Conservation (phyloP, 768 basidiomycete species). For the Harrya chromipes region DNA sequence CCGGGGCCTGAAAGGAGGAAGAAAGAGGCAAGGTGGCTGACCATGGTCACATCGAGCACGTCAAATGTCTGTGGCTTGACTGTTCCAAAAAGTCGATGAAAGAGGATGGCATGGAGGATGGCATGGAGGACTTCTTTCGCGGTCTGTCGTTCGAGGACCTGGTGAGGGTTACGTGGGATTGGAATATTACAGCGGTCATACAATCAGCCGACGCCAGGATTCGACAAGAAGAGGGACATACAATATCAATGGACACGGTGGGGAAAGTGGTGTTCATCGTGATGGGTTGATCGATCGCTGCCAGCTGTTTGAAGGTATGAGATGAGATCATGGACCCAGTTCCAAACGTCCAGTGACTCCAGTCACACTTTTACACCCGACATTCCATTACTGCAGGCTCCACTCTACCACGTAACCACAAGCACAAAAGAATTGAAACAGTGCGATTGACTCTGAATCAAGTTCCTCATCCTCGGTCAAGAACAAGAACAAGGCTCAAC, state of each 20-base stretch:
- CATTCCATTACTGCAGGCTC: too few relatives aligned
- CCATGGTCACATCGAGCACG: constrained; percentile 83
- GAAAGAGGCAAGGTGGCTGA: constrained; percentile 29
- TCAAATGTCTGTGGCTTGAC: constrained; percentile 76
- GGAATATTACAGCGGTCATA: too few relatives aligned
- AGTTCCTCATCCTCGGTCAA: too few relatives aligned
- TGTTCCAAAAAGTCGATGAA: constrained; percentile 79
- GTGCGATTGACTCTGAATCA: too few relatives aligned
- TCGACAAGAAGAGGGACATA: constrained; percentile 7
- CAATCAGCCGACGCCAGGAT: too few relatives aligned
- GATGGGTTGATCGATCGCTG: background rate
- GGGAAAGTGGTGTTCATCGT: constrained; percentile 28
- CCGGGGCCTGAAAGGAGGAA: too few relatives aligned
- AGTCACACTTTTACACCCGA: too few relatives aligned
- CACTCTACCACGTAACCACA: too few relatives aligned
- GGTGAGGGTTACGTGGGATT: background rate
- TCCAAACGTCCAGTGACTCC: background rate
- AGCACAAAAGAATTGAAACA: too few relatives aligned
- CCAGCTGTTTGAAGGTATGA: background rate
- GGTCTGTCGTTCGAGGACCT: constrained; percentile 72
- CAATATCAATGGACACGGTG: constrained; percentile 31
- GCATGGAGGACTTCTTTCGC: constrained; percentile 73
- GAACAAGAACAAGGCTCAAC: too few relatives aligned
- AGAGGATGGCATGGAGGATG: constrained; percentile 77
- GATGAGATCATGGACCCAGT: background rate